Evolutionary conservation across 164 flowering plant species (phyloP).

Genomic region (Houttuynia cordata): DNA sequence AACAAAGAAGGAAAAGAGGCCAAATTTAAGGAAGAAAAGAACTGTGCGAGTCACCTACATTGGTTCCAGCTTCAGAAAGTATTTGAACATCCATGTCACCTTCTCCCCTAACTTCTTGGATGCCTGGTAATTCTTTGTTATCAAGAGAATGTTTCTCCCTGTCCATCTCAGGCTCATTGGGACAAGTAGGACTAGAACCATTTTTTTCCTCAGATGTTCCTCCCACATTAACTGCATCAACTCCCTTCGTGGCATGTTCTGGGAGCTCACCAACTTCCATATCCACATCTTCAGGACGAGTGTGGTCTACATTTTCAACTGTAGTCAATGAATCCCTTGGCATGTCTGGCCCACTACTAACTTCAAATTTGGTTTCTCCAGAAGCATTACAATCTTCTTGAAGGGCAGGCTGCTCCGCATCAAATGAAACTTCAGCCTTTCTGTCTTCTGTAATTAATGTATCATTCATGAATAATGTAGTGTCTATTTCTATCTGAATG

Average conservation of each 20-base stretch:
- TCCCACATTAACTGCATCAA: neutral
- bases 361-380: slow-evolving; percentile 1
- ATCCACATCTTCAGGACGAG: slow-evolving; percentile 13
- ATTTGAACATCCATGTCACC: slow-evolving; percentile 18
- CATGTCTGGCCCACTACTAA: slow-evolving; percentile 10
- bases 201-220: neutral
- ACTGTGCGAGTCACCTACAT: neutral
- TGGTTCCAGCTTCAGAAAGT: slow-evolving; percentile 16
- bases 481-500: slow-evolving; percentile 7
- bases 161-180: slow-evolving; percentile 19
- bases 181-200: neutral
- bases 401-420: slow-evolving; percentile 5
- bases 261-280: slow-evolving; percentile 8
- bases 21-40: slow-evolving; percentile 32
- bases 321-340: slow-evolving; percentile 7
- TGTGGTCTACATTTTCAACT: slow-evolving; percentile 4
- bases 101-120: slow-evolving; percentile 17
- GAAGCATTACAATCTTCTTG: slow-evolving; percentile 4
- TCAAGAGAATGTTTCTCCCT: slow-evolving; percentile 14
- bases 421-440: slow-evolving; percentile 17
- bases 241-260: slow-evolving; percentile 2
- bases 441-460: slow-evolving; percentile 12
- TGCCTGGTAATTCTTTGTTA: slow-evolving; percentile 13
- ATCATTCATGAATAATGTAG: slow-evolving; percentile 11
- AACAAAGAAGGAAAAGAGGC: neutral